phyloP scores from a whole-genome alignment of 345 rosid species.

The Lagerstroemia speciosa region DNA sequence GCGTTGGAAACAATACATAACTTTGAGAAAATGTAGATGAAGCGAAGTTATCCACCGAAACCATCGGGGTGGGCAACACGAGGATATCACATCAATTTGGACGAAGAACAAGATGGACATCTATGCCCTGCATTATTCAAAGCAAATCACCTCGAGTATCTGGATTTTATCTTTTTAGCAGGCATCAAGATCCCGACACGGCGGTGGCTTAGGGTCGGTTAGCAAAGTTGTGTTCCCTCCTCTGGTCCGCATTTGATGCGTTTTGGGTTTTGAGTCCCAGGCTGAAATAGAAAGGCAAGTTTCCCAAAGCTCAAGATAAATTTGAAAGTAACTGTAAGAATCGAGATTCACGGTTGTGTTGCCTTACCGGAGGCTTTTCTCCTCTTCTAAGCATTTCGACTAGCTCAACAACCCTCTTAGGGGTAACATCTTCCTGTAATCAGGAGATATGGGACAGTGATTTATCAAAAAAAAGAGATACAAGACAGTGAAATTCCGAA shows the following conservation, averaged over 20 bases:
- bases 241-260: conserved; percentile 86
- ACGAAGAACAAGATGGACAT: not conserved
- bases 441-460: not conserved
- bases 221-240: conserved; percentile 87
- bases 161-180: conserved; percentile 37
- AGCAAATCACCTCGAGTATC: conserved; percentile 10
- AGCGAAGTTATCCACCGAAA: not conserved
- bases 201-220: conserved; percentile 77
- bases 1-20: no score
- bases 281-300: conserved; percentile 31
- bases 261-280: conserved; percentile 83
- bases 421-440: conserved; percentile 90
- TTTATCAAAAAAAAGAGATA: no score
- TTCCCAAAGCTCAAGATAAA: not conserved
- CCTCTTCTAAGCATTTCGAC: conserved; percentile 83
- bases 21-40: not conserved
- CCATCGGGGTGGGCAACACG: not conserved
- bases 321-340: not conserved
- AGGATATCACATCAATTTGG: not conserved
- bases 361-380: conserved; percentile 79
- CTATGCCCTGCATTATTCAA: conserved; percentile 32
- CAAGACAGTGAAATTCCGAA: not conserved
- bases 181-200: conserved; percentile 86
- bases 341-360: not conserved
- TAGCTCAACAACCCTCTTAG: conserved; percentile 79